Conservation (phyloP, 2,329 filamentous ascomycete genomes). For the Clonostachys chloroleuca region DNA sequence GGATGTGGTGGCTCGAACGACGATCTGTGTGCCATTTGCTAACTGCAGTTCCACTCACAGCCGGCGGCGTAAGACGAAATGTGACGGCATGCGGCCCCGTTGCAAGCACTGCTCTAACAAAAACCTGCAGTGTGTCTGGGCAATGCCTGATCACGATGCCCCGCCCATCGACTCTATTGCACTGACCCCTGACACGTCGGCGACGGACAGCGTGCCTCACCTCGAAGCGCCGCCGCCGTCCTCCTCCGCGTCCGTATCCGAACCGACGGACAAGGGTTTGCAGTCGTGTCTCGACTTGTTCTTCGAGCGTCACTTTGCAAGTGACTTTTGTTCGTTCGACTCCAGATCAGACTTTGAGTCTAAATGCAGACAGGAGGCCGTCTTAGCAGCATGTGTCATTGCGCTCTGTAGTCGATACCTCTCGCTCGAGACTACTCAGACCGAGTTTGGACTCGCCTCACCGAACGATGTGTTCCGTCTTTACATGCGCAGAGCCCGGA, state of each 20-base stretch:
- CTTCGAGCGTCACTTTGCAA: constrained; percentile 10
- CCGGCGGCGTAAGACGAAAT: constrained; percentile 5
- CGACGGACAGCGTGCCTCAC: neutral
- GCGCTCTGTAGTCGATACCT: constrained; percentile 6
- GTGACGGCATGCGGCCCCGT: constrained; percentile 2
- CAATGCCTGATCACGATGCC: neutral
- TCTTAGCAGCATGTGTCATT: constrained; percentile 5
- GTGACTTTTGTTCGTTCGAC: constrained; percentile 12
- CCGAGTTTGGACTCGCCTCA: constrained; percentile 1
- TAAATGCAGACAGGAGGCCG: constrained; percentile 5
- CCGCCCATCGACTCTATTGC: neutral
- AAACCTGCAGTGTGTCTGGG: constrained; percentile 1
- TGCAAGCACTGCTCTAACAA: constrained; percentile 2
- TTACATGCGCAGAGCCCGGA: neutral
- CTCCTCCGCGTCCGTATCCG: neutral
- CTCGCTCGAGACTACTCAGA: neutral
- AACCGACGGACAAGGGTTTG: constrained; percentile 2
- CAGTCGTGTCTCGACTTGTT: constrained; percentile 6
- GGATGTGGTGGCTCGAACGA: neutral
- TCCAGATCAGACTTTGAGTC: constrained; percentile 10
- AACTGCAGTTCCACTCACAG: neutral
- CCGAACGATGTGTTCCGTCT: neutral
- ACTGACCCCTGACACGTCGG: neutral
- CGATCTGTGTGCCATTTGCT: neutral
- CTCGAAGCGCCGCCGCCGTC: neutral